Evolutionary conservation across 805 yeast species (phyloP).

Genomic region (Suhomyces vadensis): DNA sequence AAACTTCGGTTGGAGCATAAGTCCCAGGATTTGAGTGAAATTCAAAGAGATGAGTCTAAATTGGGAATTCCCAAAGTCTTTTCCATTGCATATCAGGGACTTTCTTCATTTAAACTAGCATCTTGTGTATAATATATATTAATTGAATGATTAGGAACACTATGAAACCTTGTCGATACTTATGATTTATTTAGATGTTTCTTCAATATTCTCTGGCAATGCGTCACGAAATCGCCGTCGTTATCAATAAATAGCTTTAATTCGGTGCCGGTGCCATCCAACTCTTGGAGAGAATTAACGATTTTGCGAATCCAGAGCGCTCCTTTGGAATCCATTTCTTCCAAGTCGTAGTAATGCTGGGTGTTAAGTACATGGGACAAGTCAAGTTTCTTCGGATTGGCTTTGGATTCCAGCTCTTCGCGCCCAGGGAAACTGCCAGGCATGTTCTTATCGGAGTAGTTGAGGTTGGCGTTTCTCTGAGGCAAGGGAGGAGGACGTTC

Average conservation of each 20-base stretch:
- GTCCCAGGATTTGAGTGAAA: too few species aligned
- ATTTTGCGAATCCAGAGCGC: constrained; percentile 40
- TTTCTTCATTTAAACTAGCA: not conserved
- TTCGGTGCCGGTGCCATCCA: constrained; percentile 31
- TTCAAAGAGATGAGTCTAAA: too few species aligned
- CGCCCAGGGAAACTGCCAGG: constrained; percentile 2
- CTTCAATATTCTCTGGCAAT: not conserved
- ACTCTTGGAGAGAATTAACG: constrained; percentile 26
- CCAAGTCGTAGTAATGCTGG: constrained; percentile 31
- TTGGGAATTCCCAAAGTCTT: too few species aligned
- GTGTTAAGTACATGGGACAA: constrained; percentile 25
- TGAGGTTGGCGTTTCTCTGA: constrained; percentile 11
- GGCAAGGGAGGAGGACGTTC: constrained; percentile 38
- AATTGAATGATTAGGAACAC: not conserved
- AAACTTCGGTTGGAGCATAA: constrained; percentile 1
- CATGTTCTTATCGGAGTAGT: not conserved
- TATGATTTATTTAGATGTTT: not conserved
- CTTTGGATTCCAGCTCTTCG: not conserved
- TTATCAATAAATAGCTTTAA: constrained; percentile 35
- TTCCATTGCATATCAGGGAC: too few species aligned
- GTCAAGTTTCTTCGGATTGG: constrained; percentile 1
- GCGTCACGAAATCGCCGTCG: constrained; percentile 29
- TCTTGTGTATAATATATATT: constrained; percentile 2
- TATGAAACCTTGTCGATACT: too few species aligned
- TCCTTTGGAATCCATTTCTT: constrained; percentile 39